Conservation (phyloP, 2,329 filamentous ascomycete genomes). For the Trichoderma polysporum region DNA sequence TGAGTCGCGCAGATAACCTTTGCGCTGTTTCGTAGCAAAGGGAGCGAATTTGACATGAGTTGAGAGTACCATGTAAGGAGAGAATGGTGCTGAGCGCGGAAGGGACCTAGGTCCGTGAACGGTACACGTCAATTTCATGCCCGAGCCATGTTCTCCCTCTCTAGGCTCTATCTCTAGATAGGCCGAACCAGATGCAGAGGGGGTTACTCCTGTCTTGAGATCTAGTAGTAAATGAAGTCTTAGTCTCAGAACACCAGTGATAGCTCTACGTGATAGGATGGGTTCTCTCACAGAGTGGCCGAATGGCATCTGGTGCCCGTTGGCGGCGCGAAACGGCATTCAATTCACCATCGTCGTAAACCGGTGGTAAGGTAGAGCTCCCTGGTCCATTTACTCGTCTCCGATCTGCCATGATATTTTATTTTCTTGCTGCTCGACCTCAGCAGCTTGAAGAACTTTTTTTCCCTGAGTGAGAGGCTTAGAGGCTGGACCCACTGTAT, state of each 20-base stretch:
- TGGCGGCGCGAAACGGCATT: conserved; percentile 46
- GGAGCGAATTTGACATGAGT: conserved; percentile 97
- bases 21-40: conserved; percentile 79
- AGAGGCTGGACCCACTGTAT: neutral
- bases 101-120: conserved; percentile 92
- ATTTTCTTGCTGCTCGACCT: neutral
- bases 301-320: conserved; percentile 67
- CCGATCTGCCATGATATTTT: conserved; percentile 68
- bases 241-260: neutral
- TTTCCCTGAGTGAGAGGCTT: conserved; percentile 9
- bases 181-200: conserved; percentile 89
- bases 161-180: conserved; percentile 69
- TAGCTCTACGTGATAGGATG: neutral
- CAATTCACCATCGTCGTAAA: conserved; percentile 58
- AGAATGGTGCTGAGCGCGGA: conserved; percentile 86
- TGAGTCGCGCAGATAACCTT: conserved; percentile 82
- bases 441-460: conserved; percentile 8
- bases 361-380: conserved; percentile 71
- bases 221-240: conserved; percentile 49
- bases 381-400: conserved; percentile 86
- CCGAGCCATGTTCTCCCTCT: conserved; percentile 52
- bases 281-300: conserved; percentile 76
- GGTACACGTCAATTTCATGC: conserved; percentile 87
- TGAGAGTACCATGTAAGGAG: conserved; percentile 84
- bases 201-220: conserved; percentile 86